These are phyloP conservation scores for Diaporthe citrichinensis DNA, from an alignment of 2,329 filamentous ascomycete genomes.

Conservation along the genomic window DNA sequence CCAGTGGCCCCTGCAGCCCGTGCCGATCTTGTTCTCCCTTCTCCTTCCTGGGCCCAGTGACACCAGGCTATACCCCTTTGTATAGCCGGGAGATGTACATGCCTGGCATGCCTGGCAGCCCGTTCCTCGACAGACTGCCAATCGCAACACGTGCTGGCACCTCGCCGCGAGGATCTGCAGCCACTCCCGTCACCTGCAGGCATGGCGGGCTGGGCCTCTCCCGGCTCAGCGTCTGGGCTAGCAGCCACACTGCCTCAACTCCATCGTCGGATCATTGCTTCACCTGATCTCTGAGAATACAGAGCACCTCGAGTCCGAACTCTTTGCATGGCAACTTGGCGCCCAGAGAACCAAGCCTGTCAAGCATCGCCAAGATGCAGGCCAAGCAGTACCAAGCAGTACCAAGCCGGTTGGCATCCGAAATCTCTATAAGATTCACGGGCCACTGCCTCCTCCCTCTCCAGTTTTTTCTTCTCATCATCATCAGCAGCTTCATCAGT, in stretches of 20 bases:
- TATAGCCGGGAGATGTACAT: slow-evolving; percentile 6
- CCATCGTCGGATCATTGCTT: slow-evolving; percentile 43
- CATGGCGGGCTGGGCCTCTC: slow-evolving; percentile 26
- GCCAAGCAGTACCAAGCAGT: slow-evolving; percentile 35
- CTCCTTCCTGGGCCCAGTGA: background rate
- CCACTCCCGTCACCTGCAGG: slow-evolving; percentile 15
- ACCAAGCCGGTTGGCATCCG: slow-evolving; percentile 36
- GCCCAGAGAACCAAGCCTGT: slow-evolving; percentile 31
- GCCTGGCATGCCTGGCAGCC: no score
- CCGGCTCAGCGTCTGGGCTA: slow-evolving; percentile 8
- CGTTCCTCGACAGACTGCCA: background rate
- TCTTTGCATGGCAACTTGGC: slow-evolving; percentile 15
- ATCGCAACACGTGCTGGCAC: slow-evolving; percentile 5
- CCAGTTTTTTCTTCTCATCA: slow-evolving; percentile 29
- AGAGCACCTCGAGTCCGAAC: slow-evolving; percentile 1
- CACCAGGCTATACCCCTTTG: slow-evolving; percentile 3
- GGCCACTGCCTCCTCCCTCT: slow-evolving; percentile 13
- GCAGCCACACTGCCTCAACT: slow-evolving; percentile 29
- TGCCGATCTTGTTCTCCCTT: background rate
- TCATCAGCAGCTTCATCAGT: slow-evolving; percentile 39
- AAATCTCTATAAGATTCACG: slow-evolving; percentile 40
- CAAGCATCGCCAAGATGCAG: slow-evolving; percentile 34
- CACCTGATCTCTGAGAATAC: slow-evolving; percentile 43
- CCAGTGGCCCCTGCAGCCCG: background rate
- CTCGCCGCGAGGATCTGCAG: background rate